Conservation (phyloP, 2,329 filamentous ascomycete species). For the Colletotrichum truncatum region DNA sequence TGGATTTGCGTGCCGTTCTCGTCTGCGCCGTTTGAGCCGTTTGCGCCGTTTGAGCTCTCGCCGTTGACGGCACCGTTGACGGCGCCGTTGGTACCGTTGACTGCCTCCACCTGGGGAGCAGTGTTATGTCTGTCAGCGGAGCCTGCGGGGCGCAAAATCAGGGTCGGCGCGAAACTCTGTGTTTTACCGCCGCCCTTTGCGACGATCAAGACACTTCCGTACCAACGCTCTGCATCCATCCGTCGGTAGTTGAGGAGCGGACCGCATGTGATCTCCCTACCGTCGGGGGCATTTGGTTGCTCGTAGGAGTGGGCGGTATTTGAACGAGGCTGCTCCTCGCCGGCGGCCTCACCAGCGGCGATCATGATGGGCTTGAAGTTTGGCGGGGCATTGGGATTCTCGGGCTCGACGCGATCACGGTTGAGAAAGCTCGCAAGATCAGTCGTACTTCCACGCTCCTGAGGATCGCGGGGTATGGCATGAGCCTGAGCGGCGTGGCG, state of each 20-base stretch:
- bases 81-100: slow-evolving; percentile 38
- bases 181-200: slow-evolving; percentile 74
- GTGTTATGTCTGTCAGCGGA: slow-evolving; percentile 34
- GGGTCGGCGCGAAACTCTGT: slow-evolving; percentile 65
- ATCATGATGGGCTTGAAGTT: slow-evolving; percentile 60
- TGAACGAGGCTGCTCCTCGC: slow-evolving; percentile 32
- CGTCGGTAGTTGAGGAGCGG: slow-evolving; percentile 82
- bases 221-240: slow-evolving; percentile 77
- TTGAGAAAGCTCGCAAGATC: slow-evolving; percentile 68
- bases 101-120: slow-evolving; percentile 37
- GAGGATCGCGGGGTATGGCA: slow-evolving; percentile 49
- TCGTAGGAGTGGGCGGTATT: slow-evolving; percentile 24
- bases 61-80: slow-evolving; percentile 43
- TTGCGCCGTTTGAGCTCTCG: slow-evolving; percentile 35
- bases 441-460: slow-evolving; percentile 52
- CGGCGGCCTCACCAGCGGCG: slow-evolving; percentile 47
- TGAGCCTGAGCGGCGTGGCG: slow-evolving; percentile 51
- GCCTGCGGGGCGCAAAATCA: slow-evolving; percentile 61
- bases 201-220: slow-evolving; percentile 87
- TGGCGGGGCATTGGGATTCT: slow-evolving; percentile 39
- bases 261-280: slow-evolving; percentile 73
- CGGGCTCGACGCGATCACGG: slow-evolving; percentile 57
- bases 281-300: slow-evolving; percentile 45
- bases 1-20: slow-evolving; percentile 46
- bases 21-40: slow-evolving; percentile 35